Percentiles rank a stretch among this genome's conserved stretches.
These are phyloP conservation scores for Ceratobasidium sp. DNA, from an alignment of 1,284 basidiomycete species.

Conservation along the genomic window DNA sequence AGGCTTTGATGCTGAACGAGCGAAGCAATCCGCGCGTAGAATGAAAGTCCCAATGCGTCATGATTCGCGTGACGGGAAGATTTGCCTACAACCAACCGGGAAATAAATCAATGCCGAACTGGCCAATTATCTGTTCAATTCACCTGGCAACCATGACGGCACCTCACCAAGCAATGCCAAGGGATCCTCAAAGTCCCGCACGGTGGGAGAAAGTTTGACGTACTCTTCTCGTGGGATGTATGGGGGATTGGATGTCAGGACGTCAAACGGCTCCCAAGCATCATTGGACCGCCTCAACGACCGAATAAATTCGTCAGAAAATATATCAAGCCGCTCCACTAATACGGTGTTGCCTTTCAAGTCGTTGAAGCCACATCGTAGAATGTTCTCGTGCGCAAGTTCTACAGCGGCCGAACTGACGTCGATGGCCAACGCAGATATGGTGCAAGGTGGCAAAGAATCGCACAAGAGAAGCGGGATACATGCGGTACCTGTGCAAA, in stretches of 20 bases:
- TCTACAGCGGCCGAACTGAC: slow-evolving; percentile 69
- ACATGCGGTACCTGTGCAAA: slow-evolving; percentile 90
- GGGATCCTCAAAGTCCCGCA: slow-evolving; percentile 79
- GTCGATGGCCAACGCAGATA: slow-evolving; percentile 72
- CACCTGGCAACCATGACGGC: slow-evolving; percentile 5
- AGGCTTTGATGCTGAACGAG: slow-evolving; percentile 15
- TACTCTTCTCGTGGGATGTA: slow-evolving; percentile 81
- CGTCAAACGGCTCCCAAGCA: slow-evolving; percentile 63
- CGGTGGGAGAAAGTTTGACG: slow-evolving; percentile 65
- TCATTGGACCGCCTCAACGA: slow-evolving; percentile 42
- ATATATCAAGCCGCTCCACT: slow-evolving; percentile 55
- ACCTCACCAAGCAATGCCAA: slow-evolving; percentile 78
- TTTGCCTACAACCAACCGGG: neutral
- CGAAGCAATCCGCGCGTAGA: slow-evolving; percentile 11
- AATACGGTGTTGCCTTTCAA: slow-evolving; percentile 31
- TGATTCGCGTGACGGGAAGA: neutral
- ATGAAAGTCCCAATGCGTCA: slow-evolving; percentile 1
- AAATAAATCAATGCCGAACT: neutral
- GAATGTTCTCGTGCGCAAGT: slow-evolving; percentile 75
- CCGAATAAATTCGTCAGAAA: slow-evolving; percentile 47
- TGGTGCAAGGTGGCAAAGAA: slow-evolving; percentile 59
- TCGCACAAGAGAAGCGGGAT: slow-evolving; percentile 82
- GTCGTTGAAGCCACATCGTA: slow-evolving; percentile 52
- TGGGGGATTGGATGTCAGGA: slow-evolving; percentile 92
- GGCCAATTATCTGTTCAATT: neutral